Conservation (phyloP, 1,139 yeast species). For the Saccharomyces hybrid region DNA sequence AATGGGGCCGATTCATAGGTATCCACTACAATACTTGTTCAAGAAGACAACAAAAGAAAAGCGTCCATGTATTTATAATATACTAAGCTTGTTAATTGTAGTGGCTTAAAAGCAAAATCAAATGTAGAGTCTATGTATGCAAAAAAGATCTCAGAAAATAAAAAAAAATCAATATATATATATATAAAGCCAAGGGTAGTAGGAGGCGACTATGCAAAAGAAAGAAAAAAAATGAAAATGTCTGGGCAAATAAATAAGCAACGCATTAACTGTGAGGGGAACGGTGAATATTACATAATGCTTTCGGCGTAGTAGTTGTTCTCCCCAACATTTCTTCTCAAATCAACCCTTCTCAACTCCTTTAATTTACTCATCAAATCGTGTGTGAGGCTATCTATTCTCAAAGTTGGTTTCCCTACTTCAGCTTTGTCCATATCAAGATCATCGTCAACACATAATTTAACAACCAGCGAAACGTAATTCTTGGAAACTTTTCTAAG, state of each 20-base stretch:
- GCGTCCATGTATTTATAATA: neutral
- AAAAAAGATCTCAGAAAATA: neutral
- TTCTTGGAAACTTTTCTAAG: conserved; percentile 11
- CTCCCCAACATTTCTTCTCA: conserved; percentile 28
- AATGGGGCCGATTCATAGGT: neutral
- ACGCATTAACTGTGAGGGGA: no score
- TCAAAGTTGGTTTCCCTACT: conserved; percentile 3
- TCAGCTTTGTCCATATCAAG: conserved; percentile 2
- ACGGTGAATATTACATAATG: neutral
- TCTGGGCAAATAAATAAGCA: no score
- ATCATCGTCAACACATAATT: conserved; percentile 12
- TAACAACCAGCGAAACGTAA: conserved; percentile 16
- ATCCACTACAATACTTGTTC: no score
- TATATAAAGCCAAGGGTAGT: no score
- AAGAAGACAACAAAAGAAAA: no score
- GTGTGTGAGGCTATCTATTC: conserved; percentile 3
- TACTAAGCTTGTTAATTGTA: neutral
- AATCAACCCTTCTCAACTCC: conserved; percentile 20
- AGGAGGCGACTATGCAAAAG: no score
- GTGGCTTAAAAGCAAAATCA: neutral
- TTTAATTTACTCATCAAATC: conserved; percentile 1
- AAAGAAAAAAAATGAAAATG: no score
- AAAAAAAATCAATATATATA: no score
- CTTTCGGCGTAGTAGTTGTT: conserved; percentile 15
- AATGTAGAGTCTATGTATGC: neutral